Conservation (phyloP, 1,284 basidiomycete genomes). For the Ceratobasidium sp. region DNA sequence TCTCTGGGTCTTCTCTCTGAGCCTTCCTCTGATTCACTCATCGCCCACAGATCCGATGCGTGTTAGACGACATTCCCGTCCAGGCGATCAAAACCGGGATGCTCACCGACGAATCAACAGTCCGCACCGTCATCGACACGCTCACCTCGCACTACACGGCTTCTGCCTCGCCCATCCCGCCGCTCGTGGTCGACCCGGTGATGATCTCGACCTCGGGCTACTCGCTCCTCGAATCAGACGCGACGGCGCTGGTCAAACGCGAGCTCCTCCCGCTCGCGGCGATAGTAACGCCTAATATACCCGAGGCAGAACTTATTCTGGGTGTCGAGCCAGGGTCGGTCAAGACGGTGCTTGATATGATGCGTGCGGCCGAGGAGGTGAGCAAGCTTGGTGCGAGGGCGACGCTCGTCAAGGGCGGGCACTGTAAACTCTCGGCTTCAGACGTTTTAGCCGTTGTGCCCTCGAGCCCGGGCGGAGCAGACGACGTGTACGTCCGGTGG, state of each 20-base stretch:
- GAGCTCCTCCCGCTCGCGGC: conserved; percentile 78
- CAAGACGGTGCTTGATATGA: conserved; percentile 72
- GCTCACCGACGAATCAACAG: conserved; percentile 69
- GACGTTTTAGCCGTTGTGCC: conserved; percentile 54
- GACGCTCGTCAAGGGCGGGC: conserved; percentile 91
- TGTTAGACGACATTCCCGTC: conserved; percentile 81
- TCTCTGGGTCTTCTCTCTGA: no score
- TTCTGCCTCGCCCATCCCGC: conserved; percentile 55
- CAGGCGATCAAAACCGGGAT: conserved; percentile 92
- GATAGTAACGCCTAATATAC: conserved; percentile 88
- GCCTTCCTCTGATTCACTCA: conserved; percentile 1
- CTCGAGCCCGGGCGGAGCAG: not conserved
- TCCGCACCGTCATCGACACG: conserved; percentile 59
- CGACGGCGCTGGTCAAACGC: conserved; percentile 68
- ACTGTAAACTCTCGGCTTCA: conserved; percentile 63
- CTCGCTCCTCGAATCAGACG: conserved; percentile 74
- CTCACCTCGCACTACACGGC: conserved; percentile 56
- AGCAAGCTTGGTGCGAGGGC: conserved; percentile 62
- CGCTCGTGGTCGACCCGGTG: conserved; percentile 78
- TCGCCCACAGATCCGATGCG: conserved; percentile 68
- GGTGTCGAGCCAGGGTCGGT: conserved; percentile 52
- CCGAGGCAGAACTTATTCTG: conserved; percentile 81
- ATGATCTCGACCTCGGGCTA: conserved; percentile 95
- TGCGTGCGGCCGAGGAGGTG: conserved; percentile 68
- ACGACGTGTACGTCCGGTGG: conserved; percentile 27